Conservation (phyloP, 2,329 filamentous ascomycete genomes). For the Epichloe hybrida region DNA sequence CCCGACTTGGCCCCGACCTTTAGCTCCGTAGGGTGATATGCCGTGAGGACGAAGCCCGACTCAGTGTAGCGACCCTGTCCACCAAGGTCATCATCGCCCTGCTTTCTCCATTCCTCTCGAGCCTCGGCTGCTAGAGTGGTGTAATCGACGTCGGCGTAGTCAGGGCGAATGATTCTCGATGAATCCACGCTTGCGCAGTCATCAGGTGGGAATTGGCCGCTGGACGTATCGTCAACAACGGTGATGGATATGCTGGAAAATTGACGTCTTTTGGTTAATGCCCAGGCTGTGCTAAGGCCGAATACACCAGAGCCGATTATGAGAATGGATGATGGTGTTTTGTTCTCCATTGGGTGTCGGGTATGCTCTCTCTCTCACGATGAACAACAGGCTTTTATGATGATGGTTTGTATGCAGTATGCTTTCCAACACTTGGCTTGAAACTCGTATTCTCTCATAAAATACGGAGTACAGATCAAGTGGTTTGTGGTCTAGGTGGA, state of each 20-base stretch:
- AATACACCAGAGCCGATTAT: constrained; percentile 58
- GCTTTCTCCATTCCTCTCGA: constrained; percentile 53
- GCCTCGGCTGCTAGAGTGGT: constrained; percentile 58
- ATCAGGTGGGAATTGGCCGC: constrained; percentile 42
- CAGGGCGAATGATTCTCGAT: constrained; percentile 52
- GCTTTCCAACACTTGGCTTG: not conserved
- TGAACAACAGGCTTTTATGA: not conserved
- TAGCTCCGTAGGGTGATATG: constrained; percentile 27
- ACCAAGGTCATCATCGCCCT: constrained; percentile 40
- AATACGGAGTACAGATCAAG: too few species aligned
- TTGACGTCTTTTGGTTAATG: constrained; percentile 48
- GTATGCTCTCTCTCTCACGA: not conserved
- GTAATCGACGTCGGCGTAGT: constrained; percentile 75
- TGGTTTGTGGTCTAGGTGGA: not conserved
- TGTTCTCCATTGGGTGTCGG: constrained; percentile 13
- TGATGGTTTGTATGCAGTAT: not conserved
- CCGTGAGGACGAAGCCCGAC: constrained; percentile 52
- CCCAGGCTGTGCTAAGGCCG: constrained; percentile 48
- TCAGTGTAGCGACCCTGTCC: constrained; percentile 56
- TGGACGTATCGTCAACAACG: constrained; percentile 39
- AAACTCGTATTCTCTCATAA: not conserved
- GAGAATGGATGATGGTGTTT: constrained; percentile 38
- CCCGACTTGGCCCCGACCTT: constrained; percentile 27
- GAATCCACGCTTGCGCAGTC: constrained; percentile 50
- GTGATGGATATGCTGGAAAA: constrained; percentile 43